phyloP scores from a whole-genome alignment of 2,329 filamentous ascomycete genomes.

The Exophiala sideris region DNA sequence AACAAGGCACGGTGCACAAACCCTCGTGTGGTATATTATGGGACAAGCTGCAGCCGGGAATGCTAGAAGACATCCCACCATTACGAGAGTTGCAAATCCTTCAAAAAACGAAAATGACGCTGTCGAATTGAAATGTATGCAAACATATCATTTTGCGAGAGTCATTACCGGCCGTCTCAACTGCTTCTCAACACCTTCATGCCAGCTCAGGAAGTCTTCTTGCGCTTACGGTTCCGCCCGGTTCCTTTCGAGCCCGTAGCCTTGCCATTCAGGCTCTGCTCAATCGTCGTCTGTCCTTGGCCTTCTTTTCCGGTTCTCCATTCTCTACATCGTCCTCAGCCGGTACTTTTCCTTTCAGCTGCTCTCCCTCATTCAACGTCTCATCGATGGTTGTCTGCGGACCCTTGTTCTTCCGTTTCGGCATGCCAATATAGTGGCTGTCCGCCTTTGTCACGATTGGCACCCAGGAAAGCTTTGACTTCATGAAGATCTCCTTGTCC shows the following conservation, averaged over 20 bases:
- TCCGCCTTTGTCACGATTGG: background rate
- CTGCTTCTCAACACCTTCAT: too few species aligned
- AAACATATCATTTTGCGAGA: too few species aligned
- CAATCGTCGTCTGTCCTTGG: background rate
- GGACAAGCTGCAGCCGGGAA: constrained; percentile 35
- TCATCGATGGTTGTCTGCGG: background rate
- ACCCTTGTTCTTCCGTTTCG: background rate
- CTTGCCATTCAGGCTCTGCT: background rate
- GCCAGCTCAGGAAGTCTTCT: background rate
- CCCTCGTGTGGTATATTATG: constrained; percentile 39
- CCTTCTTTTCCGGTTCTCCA: background rate
- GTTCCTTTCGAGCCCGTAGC: background rate
- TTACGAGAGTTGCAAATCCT: constrained; percentile 8
- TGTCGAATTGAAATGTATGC: too few species aligned
- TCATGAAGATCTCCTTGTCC: background rate
- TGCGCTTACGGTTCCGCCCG: background rate
- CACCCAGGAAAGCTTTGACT: background rate
- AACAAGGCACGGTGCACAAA: constrained; percentile 30
- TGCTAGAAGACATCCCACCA: constrained; percentile 37
- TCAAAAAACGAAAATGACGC: background rate
- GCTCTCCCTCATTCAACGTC: background rate
- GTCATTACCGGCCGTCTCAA: too few species aligned
- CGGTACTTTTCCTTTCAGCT: background rate
- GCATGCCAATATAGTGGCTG: background rate
- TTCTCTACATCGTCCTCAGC: background rate